Percentiles rank a stretch among this genome's conserved stretches.
These are phyloP conservation scores for Zea mays DNA, from an alignment of 176 grass and related monocot species.

Conservation along the genomic window Zm-B73-REFERENCE-NAM-5.0 NC_050100.1:93443001-93443500, in stretches of 20 bases:
- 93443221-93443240: slow-evolving; percentile 85
- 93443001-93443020: slow-evolving; percentile 40
- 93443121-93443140: slow-evolving; percentile 9
- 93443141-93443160: slow-evolving; percentile 23
- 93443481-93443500: too few relatives aligned
- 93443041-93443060: slow-evolving; percentile 98
- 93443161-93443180: slow-evolving; percentile 32
- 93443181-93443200: slow-evolving; percentile 84
- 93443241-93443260: slow-evolving; percentile 96
- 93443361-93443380: slow-evolving; percentile 21
- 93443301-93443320: slow-evolving; percentile 63
- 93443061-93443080: slow-evolving; percentile 86
- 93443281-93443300: slow-evolving; percentile 69
- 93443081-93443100: slow-evolving; percentile 90
- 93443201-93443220: slow-evolving; percentile 99
- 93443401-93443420: slow-evolving; percentile 14
- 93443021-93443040: slow-evolving; percentile 48
- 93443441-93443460: too few relatives aligned
- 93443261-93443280: slow-evolving; percentile 85
- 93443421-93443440: slow-evolving; percentile 18
- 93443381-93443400: background rate
- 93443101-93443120: slow-evolving; percentile 14
- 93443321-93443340: slow-evolving; percentile 69
- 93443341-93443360: slow-evolving; percentile 31
- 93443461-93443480: too few relatives aligned